phyloP scores from a whole-genome alignment of 345 rosid species.

The Eucalyptus marginata region DNA sequence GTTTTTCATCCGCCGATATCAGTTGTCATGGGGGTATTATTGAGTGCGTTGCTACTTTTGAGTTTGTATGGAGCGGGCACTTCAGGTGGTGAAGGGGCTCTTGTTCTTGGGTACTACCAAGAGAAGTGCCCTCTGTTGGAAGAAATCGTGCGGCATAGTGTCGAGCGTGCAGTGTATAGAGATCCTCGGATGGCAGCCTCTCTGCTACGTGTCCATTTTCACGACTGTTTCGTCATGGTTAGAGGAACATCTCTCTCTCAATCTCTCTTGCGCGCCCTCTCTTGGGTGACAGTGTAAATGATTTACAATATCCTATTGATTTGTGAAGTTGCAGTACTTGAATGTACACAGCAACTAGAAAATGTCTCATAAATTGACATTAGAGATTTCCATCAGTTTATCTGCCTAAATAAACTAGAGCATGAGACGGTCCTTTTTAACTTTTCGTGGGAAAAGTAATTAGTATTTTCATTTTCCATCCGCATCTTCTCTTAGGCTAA shows the following conservation, averaged over 20 bases:
- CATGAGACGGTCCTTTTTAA: neutral
- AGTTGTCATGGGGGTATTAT: neutral
- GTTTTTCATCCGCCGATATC: conserved; percentile 7
- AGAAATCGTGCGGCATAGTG: conserved; percentile 43
- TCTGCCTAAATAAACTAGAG: neutral
- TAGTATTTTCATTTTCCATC: neutral
- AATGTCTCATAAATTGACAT: neutral
- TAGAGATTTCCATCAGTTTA: neutral
- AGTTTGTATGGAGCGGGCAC: neutral
- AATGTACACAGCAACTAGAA: neutral
- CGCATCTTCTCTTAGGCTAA: neutral
- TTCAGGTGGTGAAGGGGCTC: conserved; percentile 9
- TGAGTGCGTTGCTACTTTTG: conserved; percentile 1
- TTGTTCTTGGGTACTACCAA: conserved; percentile 48
- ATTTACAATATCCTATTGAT: neutral
- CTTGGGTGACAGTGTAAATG: neutral
- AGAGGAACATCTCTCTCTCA: neutral
- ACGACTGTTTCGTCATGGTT: conserved; percentile 81
- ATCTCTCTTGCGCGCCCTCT: neutral
- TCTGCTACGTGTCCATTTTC: conserved; percentile 76
- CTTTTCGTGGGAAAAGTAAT: neutral
- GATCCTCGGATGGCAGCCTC: conserved; percentile 82
- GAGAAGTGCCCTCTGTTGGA: conserved; percentile 68
- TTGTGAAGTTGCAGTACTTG: neutral
- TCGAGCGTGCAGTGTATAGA: conserved; percentile 42